Evolutionary conservation across 768 basidiomycete genomes (phyloP).

Genomic region (Amanita rubescens): DNA sequence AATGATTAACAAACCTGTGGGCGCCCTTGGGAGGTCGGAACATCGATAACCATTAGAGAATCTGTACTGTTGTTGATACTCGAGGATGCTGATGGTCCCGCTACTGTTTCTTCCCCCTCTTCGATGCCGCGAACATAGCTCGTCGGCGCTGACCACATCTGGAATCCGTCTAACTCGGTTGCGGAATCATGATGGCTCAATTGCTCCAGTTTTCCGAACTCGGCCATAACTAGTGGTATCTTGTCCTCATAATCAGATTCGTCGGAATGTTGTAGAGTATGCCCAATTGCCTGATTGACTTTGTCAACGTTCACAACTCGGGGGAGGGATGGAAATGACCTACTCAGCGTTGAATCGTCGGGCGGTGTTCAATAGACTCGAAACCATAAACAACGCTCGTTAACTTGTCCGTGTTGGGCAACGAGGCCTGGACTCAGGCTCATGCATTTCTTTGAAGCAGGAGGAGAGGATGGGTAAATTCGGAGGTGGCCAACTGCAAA

Average conservation of each 20-base stretch:
- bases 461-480: too few species aligned
- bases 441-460: too few species aligned
- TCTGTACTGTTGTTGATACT: background rate
- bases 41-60: background rate
- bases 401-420: too few species aligned
- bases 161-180: background rate
- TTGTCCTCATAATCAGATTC: too few species aligned
- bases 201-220: background rate
- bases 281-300: background rate
- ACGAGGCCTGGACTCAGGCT: too few species aligned
- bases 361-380: background rate
- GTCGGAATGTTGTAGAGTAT: too few species aligned
- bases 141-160: conserved; percentile 4
- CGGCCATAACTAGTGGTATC: too few species aligned
- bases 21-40: background rate
- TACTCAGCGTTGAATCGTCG: background rate
- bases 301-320: background rate
- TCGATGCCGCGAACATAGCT: conserved; percentile 1
- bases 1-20: background rate
- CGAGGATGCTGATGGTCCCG: background rate
- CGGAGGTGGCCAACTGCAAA: too few species aligned
- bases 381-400: background rate
- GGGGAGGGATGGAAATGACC: background rate
- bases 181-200: too few species aligned
- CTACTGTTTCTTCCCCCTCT: background rate